These are phyloP conservation scores for Suillus discolor DNA, from an alignment of 768 basidiomycete species.

Conservation along the genomic window DNA sequence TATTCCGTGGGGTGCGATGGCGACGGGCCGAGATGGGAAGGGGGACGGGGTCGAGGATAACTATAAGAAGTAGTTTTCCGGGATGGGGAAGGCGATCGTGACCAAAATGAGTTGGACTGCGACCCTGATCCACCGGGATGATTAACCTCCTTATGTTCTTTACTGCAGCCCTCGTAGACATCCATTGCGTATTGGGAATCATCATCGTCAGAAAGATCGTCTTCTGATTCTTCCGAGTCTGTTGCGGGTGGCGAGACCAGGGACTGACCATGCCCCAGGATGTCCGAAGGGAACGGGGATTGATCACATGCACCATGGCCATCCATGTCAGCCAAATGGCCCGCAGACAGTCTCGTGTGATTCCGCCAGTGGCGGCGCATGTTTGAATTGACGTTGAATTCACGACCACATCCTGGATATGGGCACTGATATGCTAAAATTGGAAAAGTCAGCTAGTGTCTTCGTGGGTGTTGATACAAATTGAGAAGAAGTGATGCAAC, in stretches of 20 bases:
- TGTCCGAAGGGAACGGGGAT: constrained; percentile 8
- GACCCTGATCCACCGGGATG: constrained; percentile 7
- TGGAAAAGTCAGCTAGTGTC: constrained; percentile 17
- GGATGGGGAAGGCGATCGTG: constrained; percentile 12
- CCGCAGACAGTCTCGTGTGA: constrained; percentile 42
- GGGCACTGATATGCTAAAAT: constrained; percentile 71
- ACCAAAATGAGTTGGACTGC: constrained; percentile 10
- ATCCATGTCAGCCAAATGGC: constrained; percentile 21
- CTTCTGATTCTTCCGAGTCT: constrained; percentile 22
- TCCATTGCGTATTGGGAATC: constrained; percentile 30
- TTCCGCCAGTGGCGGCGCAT: constrained; percentile 82
- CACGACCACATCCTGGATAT: constrained; percentile 70
- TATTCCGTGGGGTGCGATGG: constrained; percentile 20
- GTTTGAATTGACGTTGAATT: constrained; percentile 85
- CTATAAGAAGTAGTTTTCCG: constrained; percentile 8
- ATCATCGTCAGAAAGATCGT: constrained; percentile 28
- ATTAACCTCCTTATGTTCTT: constrained; percentile 21
- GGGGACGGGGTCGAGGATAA: constrained; percentile 2
- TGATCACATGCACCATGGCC: constrained; percentile 17
- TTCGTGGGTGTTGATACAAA: background rate
- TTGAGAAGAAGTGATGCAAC: constrained; percentile 6
- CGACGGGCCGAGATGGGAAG: constrained; percentile 8
- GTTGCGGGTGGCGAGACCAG: constrained; percentile 34
- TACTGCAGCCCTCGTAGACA: constrained; percentile 2
- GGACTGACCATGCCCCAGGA: constrained; percentile 13